These are phyloP conservation scores for Lachancea cidri DNA, from an alignment of 805 yeast genomes.

Conservation along the genomic window DNA sequence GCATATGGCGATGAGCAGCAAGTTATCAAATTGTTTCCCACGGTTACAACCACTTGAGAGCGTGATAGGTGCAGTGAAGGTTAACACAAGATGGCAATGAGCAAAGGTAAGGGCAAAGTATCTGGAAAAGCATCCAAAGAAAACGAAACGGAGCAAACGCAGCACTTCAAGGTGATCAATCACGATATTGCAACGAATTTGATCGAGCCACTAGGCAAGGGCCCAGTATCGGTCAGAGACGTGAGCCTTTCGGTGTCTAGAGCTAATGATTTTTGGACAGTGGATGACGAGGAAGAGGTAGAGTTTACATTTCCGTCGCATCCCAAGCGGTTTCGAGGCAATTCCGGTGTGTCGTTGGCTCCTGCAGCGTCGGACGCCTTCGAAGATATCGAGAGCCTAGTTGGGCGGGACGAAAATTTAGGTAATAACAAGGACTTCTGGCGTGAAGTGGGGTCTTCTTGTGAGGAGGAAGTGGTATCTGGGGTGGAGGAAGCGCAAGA, in stretches of 20 bases:
- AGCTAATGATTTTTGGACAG: no score
- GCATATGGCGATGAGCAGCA: neutral
- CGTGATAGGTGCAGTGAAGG: neutral
- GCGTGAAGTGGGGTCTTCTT: constrained; percentile 28
- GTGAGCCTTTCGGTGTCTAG: no score
- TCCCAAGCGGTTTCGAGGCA: constrained; percentile 18
- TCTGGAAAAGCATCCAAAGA: no score
- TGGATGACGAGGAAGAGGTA: constrained; percentile 17
- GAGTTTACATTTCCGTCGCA: constrained; percentile 16
- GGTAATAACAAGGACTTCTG: constrained; percentile 27
- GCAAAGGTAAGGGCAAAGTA: neutral
- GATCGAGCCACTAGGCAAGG: constrained; percentile 1
- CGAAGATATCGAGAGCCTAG: constrained; percentile 3
- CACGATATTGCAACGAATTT: neutral
- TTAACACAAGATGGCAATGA: neutral
- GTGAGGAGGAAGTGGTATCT: constrained; percentile 5
- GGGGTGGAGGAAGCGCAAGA: constrained; percentile 3
- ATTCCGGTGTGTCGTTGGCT: neutral
- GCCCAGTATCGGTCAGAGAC: neutral
- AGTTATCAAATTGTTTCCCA: neutral
- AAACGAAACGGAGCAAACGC: neutral
- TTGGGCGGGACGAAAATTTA: constrained; percentile 8
- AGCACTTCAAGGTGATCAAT: neutral
- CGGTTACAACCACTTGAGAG: neutral
- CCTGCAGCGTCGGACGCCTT: constrained; percentile 1